These are phyloP conservation scores for Setomelanomma holmii DNA, from an alignment of 2,329 filamentous ascomycete genomes.

Conservation along the genomic window DNA sequence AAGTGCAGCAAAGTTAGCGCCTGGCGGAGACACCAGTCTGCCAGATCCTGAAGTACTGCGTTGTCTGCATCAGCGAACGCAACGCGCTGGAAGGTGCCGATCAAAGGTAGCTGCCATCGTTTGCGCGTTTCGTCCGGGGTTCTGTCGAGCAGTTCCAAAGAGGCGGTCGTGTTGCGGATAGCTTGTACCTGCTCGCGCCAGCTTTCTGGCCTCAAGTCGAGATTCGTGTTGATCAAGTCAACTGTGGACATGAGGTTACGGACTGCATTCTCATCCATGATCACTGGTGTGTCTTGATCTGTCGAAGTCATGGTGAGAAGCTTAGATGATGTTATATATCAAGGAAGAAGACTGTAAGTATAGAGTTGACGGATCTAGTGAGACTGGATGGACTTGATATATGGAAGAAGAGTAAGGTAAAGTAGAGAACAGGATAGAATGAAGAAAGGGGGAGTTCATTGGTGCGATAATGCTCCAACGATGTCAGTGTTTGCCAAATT, in stretches of 20 bases:
- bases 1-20: constrained; percentile 55
- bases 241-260: constrained; percentile 33
- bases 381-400: not conserved
- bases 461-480: no score
- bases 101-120: constrained; percentile 34
- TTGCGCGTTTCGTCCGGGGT: constrained; percentile 17
- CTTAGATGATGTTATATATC: not conserved
- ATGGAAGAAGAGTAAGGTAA: no score
- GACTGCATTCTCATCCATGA: constrained; percentile 23
- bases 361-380: not conserved
- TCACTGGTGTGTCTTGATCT: not conserved
- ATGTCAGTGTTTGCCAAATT: no score
- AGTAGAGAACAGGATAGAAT: no score
- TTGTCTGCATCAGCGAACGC: constrained; percentile 59
- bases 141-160: constrained; percentile 25
- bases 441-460: no score
- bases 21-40: constrained; percentile 58
- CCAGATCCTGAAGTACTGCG: constrained; percentile 55
- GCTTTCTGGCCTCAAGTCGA: constrained; percentile 41
- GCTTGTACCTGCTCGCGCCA: constrained; percentile 34
- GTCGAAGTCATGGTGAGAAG: not conserved
- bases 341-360: not conserved
- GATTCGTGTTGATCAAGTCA: constrained; percentile 41
- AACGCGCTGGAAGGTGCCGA: constrained; percentile 57
- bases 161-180: constrained; percentile 24